Evolutionary conservation across 2,329 filamentous ascomycete genomes (phyloP).

Genomic region (Phyllosticta citribraziliensis): DNA sequence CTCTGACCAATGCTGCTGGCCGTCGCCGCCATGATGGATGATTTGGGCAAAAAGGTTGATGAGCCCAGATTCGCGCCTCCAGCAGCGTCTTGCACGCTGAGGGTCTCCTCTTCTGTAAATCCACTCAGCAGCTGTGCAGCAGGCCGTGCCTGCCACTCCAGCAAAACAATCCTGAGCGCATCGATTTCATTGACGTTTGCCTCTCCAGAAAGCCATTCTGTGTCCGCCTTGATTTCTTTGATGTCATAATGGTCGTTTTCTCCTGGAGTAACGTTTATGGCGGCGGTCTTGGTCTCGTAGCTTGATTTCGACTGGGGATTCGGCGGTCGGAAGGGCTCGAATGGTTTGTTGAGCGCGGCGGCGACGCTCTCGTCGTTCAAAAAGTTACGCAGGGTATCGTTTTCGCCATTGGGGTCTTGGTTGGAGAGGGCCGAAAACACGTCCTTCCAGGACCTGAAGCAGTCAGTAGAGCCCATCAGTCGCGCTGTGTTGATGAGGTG

Average conservation of each 20-base stretch:
- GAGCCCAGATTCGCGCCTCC: conserved; percentile 53
- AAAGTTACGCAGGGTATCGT: conserved; percentile 49
- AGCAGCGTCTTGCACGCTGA: conserved; percentile 65
- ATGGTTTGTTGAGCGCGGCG: conserved; percentile 57
- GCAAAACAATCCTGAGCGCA: conserved; percentile 66
- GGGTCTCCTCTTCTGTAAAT: conserved; percentile 67
- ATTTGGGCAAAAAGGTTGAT: conserved; percentile 37
- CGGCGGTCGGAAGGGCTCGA: conserved; percentile 55
- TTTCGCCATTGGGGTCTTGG: conserved; percentile 33
- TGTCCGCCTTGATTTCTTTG: conserved; percentile 72
- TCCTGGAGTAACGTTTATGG: conserved; percentile 69
- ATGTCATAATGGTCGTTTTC: conserved; percentile 60
- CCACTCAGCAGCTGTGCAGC: conserved; percentile 59
- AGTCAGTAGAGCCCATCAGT: conserved; percentile 27
- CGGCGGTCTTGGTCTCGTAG: conserved; percentile 77
- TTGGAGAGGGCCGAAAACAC: conserved; percentile 45
- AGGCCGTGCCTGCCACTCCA: conserved; percentile 79
- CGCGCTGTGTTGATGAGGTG: conserved; percentile 16
- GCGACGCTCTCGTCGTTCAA: conserved; percentile 60
- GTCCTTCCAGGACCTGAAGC: conserved; percentile 49
- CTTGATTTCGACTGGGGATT: conserved; percentile 55
- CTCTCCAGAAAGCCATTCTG: conserved; percentile 74
- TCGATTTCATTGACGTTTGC: conserved; percentile 70
- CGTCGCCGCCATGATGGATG: conserved; percentile 29
- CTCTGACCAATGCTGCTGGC: conserved; percentile 13